Percentiles rank a stretch among this genome's conserved stretches.
Evolutionary conservation across 2,329 filamentous ascomycete genomes (phyloP).

Genomic region (Ceratocystis harringtonii): DNA sequence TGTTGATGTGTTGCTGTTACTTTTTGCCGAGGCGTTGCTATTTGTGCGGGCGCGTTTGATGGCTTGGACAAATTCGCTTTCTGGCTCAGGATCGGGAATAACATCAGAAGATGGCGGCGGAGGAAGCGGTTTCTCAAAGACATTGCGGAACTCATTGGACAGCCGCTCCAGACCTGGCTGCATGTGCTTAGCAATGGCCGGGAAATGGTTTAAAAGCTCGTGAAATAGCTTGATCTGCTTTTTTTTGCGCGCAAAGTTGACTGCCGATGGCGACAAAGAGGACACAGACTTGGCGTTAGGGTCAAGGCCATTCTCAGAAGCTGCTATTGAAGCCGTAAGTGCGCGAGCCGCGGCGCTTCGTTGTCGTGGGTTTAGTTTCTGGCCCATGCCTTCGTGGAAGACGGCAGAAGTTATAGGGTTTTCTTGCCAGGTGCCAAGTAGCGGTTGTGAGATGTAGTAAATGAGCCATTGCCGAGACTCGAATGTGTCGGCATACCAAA

Average conservation of each 20-base stretch:
- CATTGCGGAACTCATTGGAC: slow-evolving; percentile 75
- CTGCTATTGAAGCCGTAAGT: slow-evolving; percentile 9
- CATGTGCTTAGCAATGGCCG: slow-evolving; percentile 93
- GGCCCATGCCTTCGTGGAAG: slow-evolving; percentile 33
- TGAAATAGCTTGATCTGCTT: slow-evolving; percentile 86
- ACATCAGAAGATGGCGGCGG: slow-evolving; percentile 26
- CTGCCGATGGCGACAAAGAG: slow-evolving; percentile 20
- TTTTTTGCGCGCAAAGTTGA: slow-evolving; percentile 45
- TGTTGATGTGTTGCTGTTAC: slow-evolving; percentile 20
- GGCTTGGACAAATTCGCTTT: slow-evolving; percentile 40
- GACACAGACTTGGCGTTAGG: not conserved
- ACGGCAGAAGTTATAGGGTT: slow-evolving; percentile 54
- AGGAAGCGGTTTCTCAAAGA: slow-evolving; percentile 72
- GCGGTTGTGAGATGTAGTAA: slow-evolving; percentile 83
- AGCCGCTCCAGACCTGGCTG: slow-evolving; percentile 77
- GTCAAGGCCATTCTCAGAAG: slow-evolving; percentile 24
- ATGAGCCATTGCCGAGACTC: slow-evolving; percentile 90
- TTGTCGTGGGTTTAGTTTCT: slow-evolving; percentile 22
- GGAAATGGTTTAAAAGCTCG: slow-evolving; percentile 79
- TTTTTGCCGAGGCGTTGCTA: slow-evolving; percentile 12
- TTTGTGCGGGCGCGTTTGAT: slow-evolving; percentile 41
- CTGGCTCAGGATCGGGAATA: slow-evolving; percentile 41
- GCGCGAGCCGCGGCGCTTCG: slow-evolving; percentile 15
- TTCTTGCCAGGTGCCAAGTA: slow-evolving; percentile 72
- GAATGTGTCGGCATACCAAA: slow-evolving; percentile 80